Base-by-base conservation (phyloP, 352 stramenopile species). In the Paralagenidium karlingii region DNA sequence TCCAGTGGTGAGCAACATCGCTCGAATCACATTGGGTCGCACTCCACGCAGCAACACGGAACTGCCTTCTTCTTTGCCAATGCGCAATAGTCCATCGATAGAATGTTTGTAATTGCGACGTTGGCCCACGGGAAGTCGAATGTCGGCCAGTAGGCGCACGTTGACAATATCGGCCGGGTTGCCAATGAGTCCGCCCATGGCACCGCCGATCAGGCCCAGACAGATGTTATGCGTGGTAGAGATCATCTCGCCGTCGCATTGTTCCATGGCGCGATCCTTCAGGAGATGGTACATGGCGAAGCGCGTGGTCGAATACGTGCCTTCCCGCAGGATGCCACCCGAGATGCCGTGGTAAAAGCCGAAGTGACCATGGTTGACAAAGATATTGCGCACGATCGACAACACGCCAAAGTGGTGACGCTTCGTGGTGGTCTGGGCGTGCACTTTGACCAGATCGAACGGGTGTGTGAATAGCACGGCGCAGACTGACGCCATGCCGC, bases 401-500 rank as follows among this genome's bases (percentile, higher is more conserved):
- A 60, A 34, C 25, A 89, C 58, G 1, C 60, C 51, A n/a, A 81
- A 43, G 34, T 84, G 68, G 34, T 83, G 59, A 27, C 79, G 77
- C 51, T 73, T 78, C n/a, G n/a, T n/a, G 36, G 69, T 80, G 38
- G 75, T 89, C 53, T 89, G 75, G 36, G 86, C 43, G 25, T 85
- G 75, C 18, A 89, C 73, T 33, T 89, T 89, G 36, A 89, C 58
- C 40, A 89, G 43, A 47, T 89, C 75, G 40, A 89, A 86, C 46
- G 71, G 71, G 45, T 89, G 75, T 38, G 75, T 89, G 58, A 89
- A 89, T 62, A 84, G 86, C 37, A 84, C 75, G 38, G 75, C 71
- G 27, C 71, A 69, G 3, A 89, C 74, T n/a, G 75, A 71, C 34
- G 75, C 81, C 26, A 81, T 32, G n/a, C 75, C 75, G 24, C 75